Base-by-base conservation (phyloP, 2,329 filamentous ascomycete genomes). In the Hawksworthiomyces lignivorus region DNA sequence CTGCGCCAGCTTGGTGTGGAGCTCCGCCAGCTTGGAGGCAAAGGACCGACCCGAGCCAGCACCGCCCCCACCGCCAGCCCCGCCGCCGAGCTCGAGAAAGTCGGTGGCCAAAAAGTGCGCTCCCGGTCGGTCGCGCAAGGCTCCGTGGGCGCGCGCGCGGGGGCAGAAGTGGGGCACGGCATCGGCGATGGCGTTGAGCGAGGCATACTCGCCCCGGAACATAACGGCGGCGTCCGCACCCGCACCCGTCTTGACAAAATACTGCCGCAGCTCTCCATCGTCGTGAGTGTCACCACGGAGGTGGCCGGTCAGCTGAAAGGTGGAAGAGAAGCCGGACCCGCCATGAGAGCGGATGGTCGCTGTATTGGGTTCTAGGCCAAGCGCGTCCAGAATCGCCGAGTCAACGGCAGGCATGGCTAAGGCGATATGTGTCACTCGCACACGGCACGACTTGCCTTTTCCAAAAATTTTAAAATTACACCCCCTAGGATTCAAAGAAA, bases 201-300 rank as follows among this genome's bases (percentile, higher is more conserved):
- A 94, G 37, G 77, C 75, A 56, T 87, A 82, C 62, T 96, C 90
- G 46, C 89, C 83, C 61, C 68, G 64, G 55, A 89, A 88, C 84
- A 89, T 89, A 27, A 70, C 50, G 35, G 75, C 72, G 0, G 82
- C 73, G 15, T 74, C 71, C 3, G 63, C 56, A 0, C 80, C 82
- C 5, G 59, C 62, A 0, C 79, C 81, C 0, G 73, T 85, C 62
- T 90, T 89, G 60, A 89, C 74, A 57, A 89, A 90, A 54, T 74
- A 88, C 17, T 44, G 46, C n/a, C 48, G 41, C 12, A 44, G 35
- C 12, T 45, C 37, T 10, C 15, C 17, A 4, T 28, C 19, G 5
- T 27, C 31, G 4, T 19, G 1, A n/a, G 45, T 44, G 30, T 47
- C 33, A 19, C 45, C 52, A 2, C 54, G 45, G 14, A 50, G 54